Percentiles rank a stretch among this genome's conserved stretches.
phyloP scores from a whole-genome alignment of 768 basidiomycete species.

The Tulasnella sp. region DNA sequence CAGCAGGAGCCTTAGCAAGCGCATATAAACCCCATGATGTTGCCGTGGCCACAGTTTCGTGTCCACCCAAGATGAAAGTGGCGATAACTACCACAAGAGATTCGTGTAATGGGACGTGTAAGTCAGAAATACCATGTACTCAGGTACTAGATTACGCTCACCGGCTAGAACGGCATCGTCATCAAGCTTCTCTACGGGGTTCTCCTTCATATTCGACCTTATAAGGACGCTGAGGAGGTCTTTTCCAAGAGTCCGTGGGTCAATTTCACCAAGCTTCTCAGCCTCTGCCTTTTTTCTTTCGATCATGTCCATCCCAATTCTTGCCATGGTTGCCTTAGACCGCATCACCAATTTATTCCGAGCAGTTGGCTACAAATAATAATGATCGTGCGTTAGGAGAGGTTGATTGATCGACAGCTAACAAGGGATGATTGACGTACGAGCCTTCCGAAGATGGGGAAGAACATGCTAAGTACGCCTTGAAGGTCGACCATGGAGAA shows the following conservation, averaged over 20 bases:
- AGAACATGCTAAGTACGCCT: neutral
- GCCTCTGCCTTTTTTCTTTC: conserved; percentile 31
- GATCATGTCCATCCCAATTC: conserved; percentile 4
- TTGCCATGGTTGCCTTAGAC: neutral
- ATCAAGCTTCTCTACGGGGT: conserved; percentile 34
- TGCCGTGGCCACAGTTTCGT: conserved; percentile 53
- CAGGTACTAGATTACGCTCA: conserved; percentile 36
- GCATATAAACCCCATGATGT: conserved; percentile 54
- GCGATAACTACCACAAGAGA: conserved; percentile 30
- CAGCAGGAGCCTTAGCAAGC: conserved; percentile 45
- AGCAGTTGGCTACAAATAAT: conserved; percentile 1
- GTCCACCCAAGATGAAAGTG: conserved; percentile 29
- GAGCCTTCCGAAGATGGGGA: conserved; percentile 1
- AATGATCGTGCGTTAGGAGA: neutral
- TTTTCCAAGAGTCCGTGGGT: conserved; percentile 36
- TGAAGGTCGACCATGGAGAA: neutral
- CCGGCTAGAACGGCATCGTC: conserved; percentile 42
- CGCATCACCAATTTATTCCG: neutral
- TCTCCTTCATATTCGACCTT: conserved; percentile 37
- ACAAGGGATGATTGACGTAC: neutral
- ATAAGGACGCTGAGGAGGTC: conserved; percentile 29
- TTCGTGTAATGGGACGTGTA: neutral
- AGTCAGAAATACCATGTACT: no score
- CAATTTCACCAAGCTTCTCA: conserved; percentile 37
- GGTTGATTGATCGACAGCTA: neutral